These are phyloP conservation scores for Euphorbia corollata DNA, from an alignment of 441 rosid species.

Conservation along the genomic window DNA sequence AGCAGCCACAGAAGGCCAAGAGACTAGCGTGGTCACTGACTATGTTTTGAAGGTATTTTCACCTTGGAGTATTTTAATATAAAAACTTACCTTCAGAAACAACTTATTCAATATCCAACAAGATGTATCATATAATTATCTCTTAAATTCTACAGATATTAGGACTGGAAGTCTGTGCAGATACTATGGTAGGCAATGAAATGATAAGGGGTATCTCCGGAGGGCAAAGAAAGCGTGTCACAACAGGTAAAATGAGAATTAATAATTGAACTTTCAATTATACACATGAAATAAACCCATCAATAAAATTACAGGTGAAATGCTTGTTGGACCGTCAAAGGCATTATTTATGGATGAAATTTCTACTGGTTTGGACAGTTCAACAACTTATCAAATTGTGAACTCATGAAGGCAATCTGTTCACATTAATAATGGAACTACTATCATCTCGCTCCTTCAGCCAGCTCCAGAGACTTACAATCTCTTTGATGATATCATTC, in stretches of 20 bases:
- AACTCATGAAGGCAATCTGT: conserved; percentile 52
- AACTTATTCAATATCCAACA: neutral
- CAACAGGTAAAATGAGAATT: conserved; percentile 46
- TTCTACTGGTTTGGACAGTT: conserved; percentile 79
- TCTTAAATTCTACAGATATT: conserved; percentile 38
- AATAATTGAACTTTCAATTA: neutral
- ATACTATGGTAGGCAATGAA: conserved; percentile 75
- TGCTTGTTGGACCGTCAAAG: conserved; percentile 74
- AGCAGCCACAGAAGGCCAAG: conserved; percentile 45
- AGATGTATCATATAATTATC: neutral
- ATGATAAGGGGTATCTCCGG: conserved; percentile 92
- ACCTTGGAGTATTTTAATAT: neutral
- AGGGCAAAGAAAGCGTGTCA: conserved; percentile 82
- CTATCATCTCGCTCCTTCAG: conserved; percentile 79
- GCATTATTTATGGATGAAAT: conserved; percentile 77
- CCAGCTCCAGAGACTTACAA: conserved; percentile 90
- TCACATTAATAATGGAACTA: conserved; percentile 65
- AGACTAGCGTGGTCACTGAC: conserved; percentile 58
- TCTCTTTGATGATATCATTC: conserved; percentile 71
- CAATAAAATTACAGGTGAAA: conserved; percentile 45
- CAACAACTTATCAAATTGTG: conserved; percentile 66
- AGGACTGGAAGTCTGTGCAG: conserved; percentile 78
- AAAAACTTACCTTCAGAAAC: neutral
- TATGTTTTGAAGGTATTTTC: conserved; percentile 44
- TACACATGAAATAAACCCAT: neutral